A percentile compares a stretch with the other conserved stretches of the same genome.
Evolutionary conservation across 495 filamentous ascomycete species (phyloP).

Genomic region (Tuber borchii): DNA sequence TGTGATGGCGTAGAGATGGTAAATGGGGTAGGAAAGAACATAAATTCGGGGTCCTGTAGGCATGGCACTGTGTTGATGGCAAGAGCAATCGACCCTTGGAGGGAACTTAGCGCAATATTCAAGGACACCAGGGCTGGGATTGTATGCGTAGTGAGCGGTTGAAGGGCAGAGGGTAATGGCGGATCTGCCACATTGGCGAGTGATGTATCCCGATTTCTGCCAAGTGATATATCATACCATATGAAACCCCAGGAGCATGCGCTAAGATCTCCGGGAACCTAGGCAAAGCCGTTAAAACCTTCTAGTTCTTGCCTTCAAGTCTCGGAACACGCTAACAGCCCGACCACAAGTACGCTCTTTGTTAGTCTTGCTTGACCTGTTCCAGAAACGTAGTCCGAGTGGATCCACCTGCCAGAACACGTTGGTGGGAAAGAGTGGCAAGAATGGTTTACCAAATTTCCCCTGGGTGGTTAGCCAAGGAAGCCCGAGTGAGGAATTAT

Average conservation of each 20-base stretch:
- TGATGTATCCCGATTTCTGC: too few species aligned
- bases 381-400: too few species aligned
- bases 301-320: not conserved
- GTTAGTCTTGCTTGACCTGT: too few species aligned
- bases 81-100: not conserved
- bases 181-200: not conserved
- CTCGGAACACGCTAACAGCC: too few species aligned
- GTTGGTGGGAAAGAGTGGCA: not conserved
- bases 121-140: not conserved
- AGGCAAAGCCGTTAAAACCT: not conserved
- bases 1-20: not conserved
- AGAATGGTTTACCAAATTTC: not conserved
- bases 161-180: not conserved
- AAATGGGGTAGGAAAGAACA: not conserved
- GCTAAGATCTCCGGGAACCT: not conserved
- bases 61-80: not conserved
- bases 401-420: too few species aligned
- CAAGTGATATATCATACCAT: not conserved
- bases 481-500: not conserved
- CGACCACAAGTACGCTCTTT: too few species aligned
- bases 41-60: not conserved
- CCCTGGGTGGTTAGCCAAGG: not conserved
- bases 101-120: not conserved
- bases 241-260: not conserved
- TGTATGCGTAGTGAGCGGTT: not conserved